These are phyloP conservation scores for Lepidium campestre DNA, from an alignment of 441 rosid species.

Conservation along the genomic window DNA sequence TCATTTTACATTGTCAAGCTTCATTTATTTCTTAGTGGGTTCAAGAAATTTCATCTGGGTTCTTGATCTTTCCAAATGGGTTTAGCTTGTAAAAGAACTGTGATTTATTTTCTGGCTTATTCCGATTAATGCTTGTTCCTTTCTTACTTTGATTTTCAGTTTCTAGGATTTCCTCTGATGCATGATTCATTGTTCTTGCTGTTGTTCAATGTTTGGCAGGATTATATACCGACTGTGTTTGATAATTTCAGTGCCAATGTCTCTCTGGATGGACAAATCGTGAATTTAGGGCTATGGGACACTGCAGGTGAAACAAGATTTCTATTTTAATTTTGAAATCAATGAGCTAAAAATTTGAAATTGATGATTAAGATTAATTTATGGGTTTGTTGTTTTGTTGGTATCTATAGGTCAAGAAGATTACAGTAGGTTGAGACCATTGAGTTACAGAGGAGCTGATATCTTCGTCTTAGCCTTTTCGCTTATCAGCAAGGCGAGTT, in stretches of 20 bases:
- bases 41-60: conserved; percentile 12
- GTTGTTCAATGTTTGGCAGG: conserved; percentile 41
- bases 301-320: conserved; percentile 61
- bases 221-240: conserved; percentile 88
- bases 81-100: not conserved
- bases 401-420: conserved; percentile 81
- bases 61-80: not conserved
- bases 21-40: not conserved
- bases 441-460: conserved; percentile 97
- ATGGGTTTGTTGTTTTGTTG: not conserved
- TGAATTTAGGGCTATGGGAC: conserved; percentile 90
- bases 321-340: not conserved
- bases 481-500: conserved; percentile 85
- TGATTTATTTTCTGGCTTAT: not conserved
- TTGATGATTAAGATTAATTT: not conserved
- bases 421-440: conserved; percentile 91
- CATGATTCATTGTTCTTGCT: not conserved
- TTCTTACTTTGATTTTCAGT: not conserved
- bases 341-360: not conserved
- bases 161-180: not conserved
- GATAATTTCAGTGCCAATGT: conserved; percentile 97
- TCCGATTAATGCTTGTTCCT: not conserved
- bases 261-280: conserved; percentile 78
- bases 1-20: not conserved
- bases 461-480: conserved; percentile 91